Evolutionary conservation across 176 grass and related monocot species (phyloP).

Genomic region (Cocos nucifera): DNA sequence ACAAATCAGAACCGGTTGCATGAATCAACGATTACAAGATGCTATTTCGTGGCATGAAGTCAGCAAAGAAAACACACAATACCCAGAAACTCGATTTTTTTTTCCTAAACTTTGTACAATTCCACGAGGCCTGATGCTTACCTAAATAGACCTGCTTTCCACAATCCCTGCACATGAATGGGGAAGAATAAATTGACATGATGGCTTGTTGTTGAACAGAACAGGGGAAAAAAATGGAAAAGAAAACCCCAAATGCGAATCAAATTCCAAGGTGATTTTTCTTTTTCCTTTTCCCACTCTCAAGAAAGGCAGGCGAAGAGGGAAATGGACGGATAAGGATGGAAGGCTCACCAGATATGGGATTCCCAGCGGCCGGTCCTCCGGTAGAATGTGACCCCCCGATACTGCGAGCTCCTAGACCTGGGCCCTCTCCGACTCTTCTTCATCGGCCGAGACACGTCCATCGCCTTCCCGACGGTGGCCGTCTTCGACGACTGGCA

Average conservation of each 20-base stretch:
- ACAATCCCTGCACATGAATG: conserved; percentile 81
- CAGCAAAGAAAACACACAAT: too few relatives aligned
- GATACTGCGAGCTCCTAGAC: conserved; percentile 96
- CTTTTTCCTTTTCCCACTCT: background rate
- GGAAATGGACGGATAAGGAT: background rate
- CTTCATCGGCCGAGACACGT: conserved; percentile 20
- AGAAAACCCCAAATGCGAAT: conserved; percentile 17
- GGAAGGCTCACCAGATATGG: conserved; percentile 76
- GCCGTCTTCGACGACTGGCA: conserved; percentile 5
- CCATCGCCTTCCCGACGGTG: background rate
- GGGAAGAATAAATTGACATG: conserved; percentile 12
- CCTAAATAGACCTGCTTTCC: conserved; percentile 99
- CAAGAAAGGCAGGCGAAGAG: background rate
- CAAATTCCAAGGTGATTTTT: conserved; percentile 8
- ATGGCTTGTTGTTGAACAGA: background rate
- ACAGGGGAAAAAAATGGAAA: conserved; percentile 14
- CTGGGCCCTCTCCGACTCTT: conserved; percentile 87
- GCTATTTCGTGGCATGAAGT: too few relatives aligned
- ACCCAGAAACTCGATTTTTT: conserved; percentile 5
- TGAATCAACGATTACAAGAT: too few relatives aligned
- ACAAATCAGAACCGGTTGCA: background rate
- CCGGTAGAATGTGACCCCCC: conserved; percentile 97
- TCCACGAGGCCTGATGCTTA: conserved; percentile 27
- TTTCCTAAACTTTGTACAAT: conserved; percentile 33
- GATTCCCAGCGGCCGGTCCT: conserved; percentile 96